These are phyloP conservation scores for Apophysomyces elegans DNA, from an alignment of 371 early-diverging fungal species.

Conservation along the genomic window DNA sequence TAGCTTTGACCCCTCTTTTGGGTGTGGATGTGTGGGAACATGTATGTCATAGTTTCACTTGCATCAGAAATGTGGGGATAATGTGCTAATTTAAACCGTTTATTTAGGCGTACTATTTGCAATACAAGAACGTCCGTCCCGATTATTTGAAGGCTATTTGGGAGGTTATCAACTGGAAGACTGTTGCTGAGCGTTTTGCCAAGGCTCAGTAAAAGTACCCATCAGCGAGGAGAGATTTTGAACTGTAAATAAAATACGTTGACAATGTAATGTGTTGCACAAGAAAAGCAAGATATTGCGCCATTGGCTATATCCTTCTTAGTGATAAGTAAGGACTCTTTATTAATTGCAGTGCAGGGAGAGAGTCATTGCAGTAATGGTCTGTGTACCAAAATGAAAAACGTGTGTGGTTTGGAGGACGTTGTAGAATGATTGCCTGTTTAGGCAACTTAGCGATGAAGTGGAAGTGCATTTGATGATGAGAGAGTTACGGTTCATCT, in stretches of 20 bases:
- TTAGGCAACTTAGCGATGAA: no score
- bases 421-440: not conserved
- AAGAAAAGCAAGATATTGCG: no score
- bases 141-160: slow-evolving; percentile 96
- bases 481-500: not conserved
- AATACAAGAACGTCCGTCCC: slow-evolving; percentile 96
- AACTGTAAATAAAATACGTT: not conserved
- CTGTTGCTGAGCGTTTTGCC: slow-evolving; percentile 82
- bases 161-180: slow-evolving; percentile 98
- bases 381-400: no score
- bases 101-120: slow-evolving; percentile 90
- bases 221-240: not conserved
- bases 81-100: not conserved
- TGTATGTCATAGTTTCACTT: slow-evolving; percentile 34
- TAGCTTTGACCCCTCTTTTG: slow-evolving; percentile 81
- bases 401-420: not conserved
- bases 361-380: no score
- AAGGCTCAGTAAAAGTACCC: slow-evolving; percentile 48
- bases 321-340: no score
- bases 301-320: no score
- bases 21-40: slow-evolving; percentile 99
- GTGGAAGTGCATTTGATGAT: not conserved
- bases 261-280: no score
- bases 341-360: no score
- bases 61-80: not conserved